Evolutionary conservation across 768 basidiomycete genomes (phyloP), one percentile per base, ranked within the genome.

Genomic region (Leccinum aurantiacum): DNA sequence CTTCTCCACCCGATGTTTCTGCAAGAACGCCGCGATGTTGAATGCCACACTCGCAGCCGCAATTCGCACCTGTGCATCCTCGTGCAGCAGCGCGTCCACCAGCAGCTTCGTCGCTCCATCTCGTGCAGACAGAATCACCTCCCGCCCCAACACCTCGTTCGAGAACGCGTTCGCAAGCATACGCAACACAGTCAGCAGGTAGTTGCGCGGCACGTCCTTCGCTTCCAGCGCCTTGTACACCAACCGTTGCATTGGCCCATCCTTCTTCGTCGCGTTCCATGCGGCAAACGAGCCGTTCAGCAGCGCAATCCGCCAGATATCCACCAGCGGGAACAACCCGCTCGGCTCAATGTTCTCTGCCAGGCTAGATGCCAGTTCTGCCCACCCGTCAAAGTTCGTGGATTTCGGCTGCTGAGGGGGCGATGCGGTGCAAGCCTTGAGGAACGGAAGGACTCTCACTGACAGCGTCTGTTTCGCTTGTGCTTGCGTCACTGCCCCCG

Each of bases 31-130:
- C 3, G 87, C 82, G 17, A 88, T 71, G 65, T 95, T 89, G 69
- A 96, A 93, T 14, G 85, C 86, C 19, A 96, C 69, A 64, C 91
- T 91, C 8, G 93, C 93, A 3, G 90, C 90, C 3, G 94, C 89
- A 17, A 84, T 88, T 33, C 91, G 81, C 46, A 95, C 88, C 3
- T 73, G 67, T 7, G 77, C 77, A 67, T 95, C 93, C 4, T 80
- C 69, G 61, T 92, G 84, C 61, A 95, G 74, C 37, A 96, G 76
- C 25, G 84, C 78, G 11, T 84, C 79, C 4, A 96, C 82, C 17
- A 94, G 73, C 49, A 91, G 66, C 0, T 75, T 68, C 14, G 87
- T 86, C 46, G 87, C 57, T 8, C 71, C 63, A 3, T 67, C 68
- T 58, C 74, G 77, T 35, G 65, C 60, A 24, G 65, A 62, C 27